Percentiles rank a stretch among this genome's conserved stretches.
Evolutionary conservation across 192 early-diverging fungal genomes (phyloP).

Genomic region (Backusella psychrophila): DNA sequence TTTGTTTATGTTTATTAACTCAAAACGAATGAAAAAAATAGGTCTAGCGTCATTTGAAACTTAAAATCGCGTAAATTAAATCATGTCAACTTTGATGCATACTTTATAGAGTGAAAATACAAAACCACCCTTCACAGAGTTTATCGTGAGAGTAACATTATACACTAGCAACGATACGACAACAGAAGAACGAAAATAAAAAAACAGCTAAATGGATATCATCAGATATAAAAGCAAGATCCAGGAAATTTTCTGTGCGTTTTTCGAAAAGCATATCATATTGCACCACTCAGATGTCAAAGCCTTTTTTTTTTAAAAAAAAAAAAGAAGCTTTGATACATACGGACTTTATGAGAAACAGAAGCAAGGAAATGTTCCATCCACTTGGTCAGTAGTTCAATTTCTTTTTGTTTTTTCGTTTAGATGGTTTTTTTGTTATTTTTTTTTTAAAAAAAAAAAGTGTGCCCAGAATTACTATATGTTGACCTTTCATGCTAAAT

Average conservation of each 20-base stretch:
- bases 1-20: neutral
- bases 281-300: no score
- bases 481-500: no score
- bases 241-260: neutral
- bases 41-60: neutral
- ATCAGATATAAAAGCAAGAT: neutral
- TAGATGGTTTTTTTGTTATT: neutral
- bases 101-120: neutral
- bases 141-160: neutral
- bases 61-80: slow-evolving; percentile 1
- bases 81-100: neutral
- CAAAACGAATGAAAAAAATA: neutral
- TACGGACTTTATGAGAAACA: neutral
- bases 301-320: neutral
- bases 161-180: neutral
- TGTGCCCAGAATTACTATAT: no score
- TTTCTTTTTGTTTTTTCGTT: no score
- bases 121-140: neutral
- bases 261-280: no score
- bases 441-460: neutral
- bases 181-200: neutral
- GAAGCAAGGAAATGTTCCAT: neutral
- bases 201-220: neutral
- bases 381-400: no score
- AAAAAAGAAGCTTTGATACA: neutral